These are phyloP conservation scores for Lentinula novae-zelandiae DNA, from an alignment of 1,284 basidiomycete species.

Conservation along the genomic window DNA sequence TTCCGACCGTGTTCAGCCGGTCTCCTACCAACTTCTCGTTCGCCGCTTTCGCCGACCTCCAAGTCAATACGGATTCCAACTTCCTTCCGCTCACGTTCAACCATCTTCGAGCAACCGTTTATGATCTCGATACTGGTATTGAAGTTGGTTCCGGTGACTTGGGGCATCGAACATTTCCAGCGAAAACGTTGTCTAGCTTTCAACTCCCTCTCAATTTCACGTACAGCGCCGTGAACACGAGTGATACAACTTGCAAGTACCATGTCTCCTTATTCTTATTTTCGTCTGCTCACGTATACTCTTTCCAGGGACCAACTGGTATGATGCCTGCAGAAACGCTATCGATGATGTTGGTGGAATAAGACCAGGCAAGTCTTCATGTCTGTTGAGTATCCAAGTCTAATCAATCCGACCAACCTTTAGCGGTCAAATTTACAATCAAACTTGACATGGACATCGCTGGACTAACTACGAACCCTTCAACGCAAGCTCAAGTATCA, in stretches of 20 bases:
- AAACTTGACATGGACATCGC: slow-evolving; percentile 66
- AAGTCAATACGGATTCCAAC: slow-evolving; percentile 69
- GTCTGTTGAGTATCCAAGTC: not conserved
- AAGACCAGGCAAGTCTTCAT: slow-evolving; percentile 53
- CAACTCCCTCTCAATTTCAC: slow-evolving; percentile 76
- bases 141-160: slow-evolving; percentile 66
- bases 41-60: slow-evolving; percentile 66
- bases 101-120: slow-evolving; percentile 60
- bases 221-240: slow-evolving; percentile 75
- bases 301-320: slow-evolving; percentile 67
- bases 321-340: slow-evolving; percentile 72
- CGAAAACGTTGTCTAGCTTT: slow-evolving; percentile 59
- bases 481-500: slow-evolving; percentile 53
- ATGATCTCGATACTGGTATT: slow-evolving; percentile 58
- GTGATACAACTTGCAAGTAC: slow-evolving; percentile 75
- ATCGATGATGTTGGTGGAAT: slow-evolving; percentile 44
- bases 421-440: slow-evolving; percentile 69
- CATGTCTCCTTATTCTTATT: not conserved
- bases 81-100: slow-evolving; percentile 74
- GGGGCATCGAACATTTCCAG: slow-evolving; percentile 53
- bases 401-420: slow-evolving; percentile 3
- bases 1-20: slow-evolving; percentile 64
- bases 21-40: slow-evolving; percentile 85
- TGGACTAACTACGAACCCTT: slow-evolving; percentile 58
- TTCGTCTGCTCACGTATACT: not conserved